phyloP scores from a whole-genome alignment of 495 filamentous ascomycete species.

The Xylaria telfairii region DNA sequence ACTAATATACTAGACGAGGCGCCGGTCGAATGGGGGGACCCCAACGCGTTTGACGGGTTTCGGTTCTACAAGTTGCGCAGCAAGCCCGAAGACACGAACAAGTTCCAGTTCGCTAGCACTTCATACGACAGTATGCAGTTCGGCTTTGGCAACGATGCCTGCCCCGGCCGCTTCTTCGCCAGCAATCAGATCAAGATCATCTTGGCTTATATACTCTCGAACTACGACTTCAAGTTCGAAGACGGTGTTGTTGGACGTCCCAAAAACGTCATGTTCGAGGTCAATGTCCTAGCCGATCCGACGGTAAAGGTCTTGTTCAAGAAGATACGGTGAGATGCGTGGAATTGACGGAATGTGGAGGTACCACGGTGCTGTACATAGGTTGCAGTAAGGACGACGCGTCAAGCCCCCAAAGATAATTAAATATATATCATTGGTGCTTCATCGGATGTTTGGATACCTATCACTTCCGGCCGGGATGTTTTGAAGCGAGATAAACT shows the following conservation, averaged over 20 bases:
- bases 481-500: neutral
- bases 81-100: conserved; percentile 39
- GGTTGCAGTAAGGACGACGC: neutral
- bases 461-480: neutral
- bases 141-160: conserved; percentile 55
- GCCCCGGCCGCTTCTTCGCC: conserved; percentile 56
- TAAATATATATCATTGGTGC: neutral
- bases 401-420: neutral
- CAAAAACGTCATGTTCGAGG: conserved; percentile 38
- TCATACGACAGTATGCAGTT: conserved; percentile 50
- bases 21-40: conserved; percentile 41
- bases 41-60: conserved; percentile 57
- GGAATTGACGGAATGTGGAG: neutral
- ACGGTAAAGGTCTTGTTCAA: conserved; percentile 36
- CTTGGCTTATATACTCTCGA: conserved; percentile 45
- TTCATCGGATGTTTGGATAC: neutral
- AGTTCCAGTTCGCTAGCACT: conserved; percentile 53
- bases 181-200: conserved; percentile 53
- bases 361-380: neutral
- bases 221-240: conserved; percentile 51
- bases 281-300: conserved; percentile 36
- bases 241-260: conserved; percentile 38
- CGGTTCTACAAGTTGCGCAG: conserved; percentile 56
- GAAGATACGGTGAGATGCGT: conserved; percentile 15
- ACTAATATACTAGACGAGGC: conserved; percentile 38